A percentile compares a stretch with the other conserved stretches of the same genome.
These are phyloP conservation scores for Gliomastix tumulicola DNA, from an alignment of 2,329 filamentous ascomycete species.

Conservation along the genomic window DNA sequence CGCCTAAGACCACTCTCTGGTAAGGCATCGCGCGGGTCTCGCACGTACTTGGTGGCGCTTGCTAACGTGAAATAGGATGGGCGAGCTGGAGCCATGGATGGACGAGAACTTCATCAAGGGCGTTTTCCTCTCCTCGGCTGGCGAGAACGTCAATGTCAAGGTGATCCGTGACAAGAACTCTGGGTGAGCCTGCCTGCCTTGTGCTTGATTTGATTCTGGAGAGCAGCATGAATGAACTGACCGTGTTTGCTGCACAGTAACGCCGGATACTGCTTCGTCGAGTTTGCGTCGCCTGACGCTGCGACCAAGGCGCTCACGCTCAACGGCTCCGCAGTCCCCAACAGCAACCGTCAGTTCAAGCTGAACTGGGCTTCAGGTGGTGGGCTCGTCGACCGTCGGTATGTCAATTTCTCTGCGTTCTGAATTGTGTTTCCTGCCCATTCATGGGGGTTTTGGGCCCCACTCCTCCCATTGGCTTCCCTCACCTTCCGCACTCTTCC, in stretches of 20 bases:
- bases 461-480: background rate
- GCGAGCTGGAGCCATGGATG: conserved; percentile 97
- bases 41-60: background rate
- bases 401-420: conserved; percentile 20
- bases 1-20: conserved; percentile 54
- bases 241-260: conserved; percentile 51
- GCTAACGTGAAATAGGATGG: conserved; percentile 68
- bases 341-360: conserved; percentile 94
- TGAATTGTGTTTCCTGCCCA: background rate
- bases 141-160: conserved; percentile 95
- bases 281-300: conserved; percentile 76
- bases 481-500: background rate
- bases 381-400: conserved; percentile 89
- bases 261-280: conserved; percentile 97
- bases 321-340: conserved; percentile 85
- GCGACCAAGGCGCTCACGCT: conserved; percentile 86
- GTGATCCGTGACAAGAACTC: conserved; percentile 99
- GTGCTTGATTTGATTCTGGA: background rate
- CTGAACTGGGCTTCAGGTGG: conserved; percentile 98
- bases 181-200: conserved; percentile 52
- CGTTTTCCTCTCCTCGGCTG: conserved; percentile 81
- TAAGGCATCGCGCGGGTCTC: conserved; percentile 21
- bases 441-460: too few relatives aligned
- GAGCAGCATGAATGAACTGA: background rate
- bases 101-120: conserved; percentile 98